Conservation (phyloP, 495 filamentous ascomycete genomes). For the Cudoniella acicularis region DNA sequence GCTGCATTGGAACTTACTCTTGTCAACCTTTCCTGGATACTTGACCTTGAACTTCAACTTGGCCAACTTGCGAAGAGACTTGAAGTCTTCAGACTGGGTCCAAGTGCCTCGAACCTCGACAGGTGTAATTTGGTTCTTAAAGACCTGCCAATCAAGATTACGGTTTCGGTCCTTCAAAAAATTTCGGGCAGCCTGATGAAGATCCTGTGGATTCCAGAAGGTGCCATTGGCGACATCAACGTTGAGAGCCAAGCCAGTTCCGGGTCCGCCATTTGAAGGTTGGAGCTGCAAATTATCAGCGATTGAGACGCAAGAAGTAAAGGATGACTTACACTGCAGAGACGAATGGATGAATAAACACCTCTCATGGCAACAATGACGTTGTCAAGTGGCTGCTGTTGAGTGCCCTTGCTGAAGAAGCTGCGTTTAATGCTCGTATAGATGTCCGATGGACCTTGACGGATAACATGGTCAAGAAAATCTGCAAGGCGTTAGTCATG, state of each 20-base stretch:
- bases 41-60: slow-evolving; percentile 65
- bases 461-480: slow-evolving; percentile 86
- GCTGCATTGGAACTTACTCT: slow-evolving; percentile 16
- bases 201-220: slow-evolving; percentile 55
- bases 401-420: slow-evolving; percentile 57
- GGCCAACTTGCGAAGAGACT: slow-evolving; percentile 50
- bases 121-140: slow-evolving; percentile 22
- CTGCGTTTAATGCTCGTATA: slow-evolving; percentile 69
- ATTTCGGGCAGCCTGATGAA: slow-evolving; percentile 28
- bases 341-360: slow-evolving; percentile 74
- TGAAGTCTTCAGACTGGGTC: slow-evolving; percentile 37
- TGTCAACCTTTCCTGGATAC: slow-evolving; percentile 47
- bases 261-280: slow-evolving; percentile 30
- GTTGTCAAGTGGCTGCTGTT: slow-evolving; percentile 17
- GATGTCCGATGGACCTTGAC: slow-evolving; percentile 62
- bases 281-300: slow-evolving; percentile 6
- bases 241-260: slow-evolving; percentile 66
- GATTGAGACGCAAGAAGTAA: neutral
- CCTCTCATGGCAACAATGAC: slow-evolving; percentile 74
- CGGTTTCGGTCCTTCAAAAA: slow-evolving; percentile 16
- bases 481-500: slow-evolving; percentile 31
- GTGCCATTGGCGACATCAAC: slow-evolving; percentile 76
- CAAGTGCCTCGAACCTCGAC: slow-evolving; percentile 7
- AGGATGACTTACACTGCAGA: slow-evolving; percentile 49
- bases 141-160: slow-evolving; percentile 3